Evolutionary conservation across 179 eudicot genomes (phyloP).

Genomic region (Dionaea muscipula): DNA sequence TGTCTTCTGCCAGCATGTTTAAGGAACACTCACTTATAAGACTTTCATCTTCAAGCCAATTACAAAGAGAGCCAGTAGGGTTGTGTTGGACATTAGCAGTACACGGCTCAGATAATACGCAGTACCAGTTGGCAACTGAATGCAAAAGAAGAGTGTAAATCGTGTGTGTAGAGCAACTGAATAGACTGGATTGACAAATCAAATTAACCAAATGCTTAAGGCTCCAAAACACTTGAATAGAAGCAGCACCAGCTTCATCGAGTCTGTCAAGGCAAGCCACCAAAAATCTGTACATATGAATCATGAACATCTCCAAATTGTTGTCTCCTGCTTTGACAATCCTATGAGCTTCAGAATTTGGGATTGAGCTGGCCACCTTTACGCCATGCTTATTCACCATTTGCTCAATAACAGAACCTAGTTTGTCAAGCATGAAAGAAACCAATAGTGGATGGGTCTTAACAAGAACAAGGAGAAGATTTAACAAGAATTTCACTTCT

Average conservation of each 20-base stretch:
- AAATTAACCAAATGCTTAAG: constrained; percentile 30
- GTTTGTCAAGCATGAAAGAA: constrained; percentile 33
- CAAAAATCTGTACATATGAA: constrained; percentile 28
- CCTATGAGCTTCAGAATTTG: constrained; percentile 21
- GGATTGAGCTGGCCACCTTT: constrained; percentile 12
- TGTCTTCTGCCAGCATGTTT: constrained; percentile 36
- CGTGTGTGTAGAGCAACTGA: constrained; percentile 36
- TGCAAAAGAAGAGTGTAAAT: constrained; percentile 40
- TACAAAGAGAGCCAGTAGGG: constrained; percentile 13
- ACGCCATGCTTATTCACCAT: constrained; percentile 18
- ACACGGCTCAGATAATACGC: constrained; percentile 15
- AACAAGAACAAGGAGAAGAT: constrained; percentile 29
- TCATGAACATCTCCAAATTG: constrained; percentile 20
- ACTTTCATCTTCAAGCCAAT: constrained; percentile 22
- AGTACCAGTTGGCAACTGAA: constrained; percentile 17
- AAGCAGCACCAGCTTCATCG: constrained; percentile 20
- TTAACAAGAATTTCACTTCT: constrained; percentile 35
- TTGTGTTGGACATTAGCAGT: constrained; percentile 10
- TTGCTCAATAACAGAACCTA: constrained; percentile 22
- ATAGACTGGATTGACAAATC: constrained; percentile 27
- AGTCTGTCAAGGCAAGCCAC: constrained; percentile 33
- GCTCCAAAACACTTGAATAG: constrained; percentile 21
- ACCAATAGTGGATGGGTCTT: constrained; percentile 28
- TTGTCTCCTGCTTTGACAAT: constrained; percentile 13
- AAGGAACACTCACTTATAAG: constrained; percentile 26